Evolutionary conservation across 108 stramenopile species (phyloP).

Genomic region (Cyclostephanos tholiformis): DNA sequence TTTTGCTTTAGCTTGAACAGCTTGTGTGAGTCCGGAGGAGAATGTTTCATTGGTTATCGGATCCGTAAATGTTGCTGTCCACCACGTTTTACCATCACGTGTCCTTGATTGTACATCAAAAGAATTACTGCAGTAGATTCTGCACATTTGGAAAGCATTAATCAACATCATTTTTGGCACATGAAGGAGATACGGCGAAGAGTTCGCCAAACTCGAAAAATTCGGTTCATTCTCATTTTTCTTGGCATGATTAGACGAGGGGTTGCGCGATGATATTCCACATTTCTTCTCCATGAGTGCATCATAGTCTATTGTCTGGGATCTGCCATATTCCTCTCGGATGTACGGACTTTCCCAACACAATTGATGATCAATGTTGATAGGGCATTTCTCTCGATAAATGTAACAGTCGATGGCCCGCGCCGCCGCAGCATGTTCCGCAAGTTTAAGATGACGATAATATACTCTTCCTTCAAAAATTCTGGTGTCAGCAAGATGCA

Average conservation of each 20-base stretch:
- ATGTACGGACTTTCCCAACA: slow-evolving; percentile 44
- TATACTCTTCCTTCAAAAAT: slow-evolving; percentile 39
- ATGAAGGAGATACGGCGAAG: background rate
- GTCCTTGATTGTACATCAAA: background rate
- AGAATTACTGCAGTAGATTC: background rate
- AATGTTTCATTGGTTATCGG: slow-evolving; percentile 34
- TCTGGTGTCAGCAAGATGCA: slow-evolving; percentile 19
- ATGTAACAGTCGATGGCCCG: slow-evolving; percentile 44
- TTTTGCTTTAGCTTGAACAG: slow-evolving; percentile 14
- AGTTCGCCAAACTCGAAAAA: background rate
- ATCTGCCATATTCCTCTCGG: background rate
- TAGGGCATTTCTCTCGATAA: slow-evolving; percentile 18
- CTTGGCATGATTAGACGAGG: background rate
- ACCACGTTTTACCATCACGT: slow-evolving; percentile 9
- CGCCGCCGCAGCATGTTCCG: slow-evolving; percentile 46
- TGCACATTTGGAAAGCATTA: slow-evolving; percentile 4
- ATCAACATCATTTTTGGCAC: slow-evolving; percentile 13
- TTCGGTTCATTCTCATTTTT: background rate
- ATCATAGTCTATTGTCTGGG: slow-evolving; percentile 16
- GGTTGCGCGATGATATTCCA: background rate
- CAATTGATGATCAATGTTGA: background rate
- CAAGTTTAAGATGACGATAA: slow-evolving; percentile 17
- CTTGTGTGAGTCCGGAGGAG: slow-evolving; percentile 25
- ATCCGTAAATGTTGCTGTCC: slow-evolving; percentile 32
- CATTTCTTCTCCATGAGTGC: background rate